Evolutionary conservation across 208 protist species (phyloP).

Genomic region (Herpetomonas samuelpessoai): DNA sequence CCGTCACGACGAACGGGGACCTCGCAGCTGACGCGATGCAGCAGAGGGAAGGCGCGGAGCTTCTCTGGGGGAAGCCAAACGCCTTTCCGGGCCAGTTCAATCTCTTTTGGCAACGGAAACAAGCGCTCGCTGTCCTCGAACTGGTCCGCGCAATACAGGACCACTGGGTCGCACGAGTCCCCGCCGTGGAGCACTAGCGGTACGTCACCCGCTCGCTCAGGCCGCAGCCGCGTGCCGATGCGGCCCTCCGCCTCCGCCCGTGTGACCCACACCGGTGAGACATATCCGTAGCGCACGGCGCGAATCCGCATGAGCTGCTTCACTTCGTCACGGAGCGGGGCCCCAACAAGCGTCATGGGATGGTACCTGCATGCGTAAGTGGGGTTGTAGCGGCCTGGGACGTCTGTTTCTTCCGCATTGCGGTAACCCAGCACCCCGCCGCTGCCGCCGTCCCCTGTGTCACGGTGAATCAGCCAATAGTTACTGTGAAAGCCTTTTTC

Average conservation of each 20-base stretch:
- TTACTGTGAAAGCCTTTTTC: slow-evolving; percentile 24
- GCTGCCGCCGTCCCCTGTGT: no score
- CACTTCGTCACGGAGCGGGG: slow-evolving; percentile 30
- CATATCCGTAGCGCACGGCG: slow-evolving; percentile 66
- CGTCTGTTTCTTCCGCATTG: slow-evolving; percentile 38
- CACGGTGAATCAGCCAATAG: slow-evolving; percentile 64
- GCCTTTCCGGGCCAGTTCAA: slow-evolving; percentile 45
- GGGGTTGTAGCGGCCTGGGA: slow-evolving; percentile 66
- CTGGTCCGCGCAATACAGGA: slow-evolving; percentile 82
- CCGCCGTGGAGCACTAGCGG: slow-evolving; percentile 38
- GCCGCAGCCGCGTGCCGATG: slow-evolving; percentile 34
- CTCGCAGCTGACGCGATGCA: slow-evolving; percentile 23
- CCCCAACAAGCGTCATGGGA: slow-evolving; percentile 50
- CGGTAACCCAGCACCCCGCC: slow-evolving; percentile 1
- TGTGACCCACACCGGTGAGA: slow-evolving; percentile 77
- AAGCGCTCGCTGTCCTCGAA: slow-evolving; percentile 36
- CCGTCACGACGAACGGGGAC: background rate
- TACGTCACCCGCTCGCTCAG: slow-evolving; percentile 33
- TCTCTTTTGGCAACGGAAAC: slow-evolving; percentile 41
- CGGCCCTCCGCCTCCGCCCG: slow-evolving; percentile 34
- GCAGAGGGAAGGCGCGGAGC: slow-evolving; percentile 54
- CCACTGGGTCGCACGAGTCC: slow-evolving; percentile 13
- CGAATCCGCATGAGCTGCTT: slow-evolving; percentile 51
- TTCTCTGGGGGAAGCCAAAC: slow-evolving; percentile 31
- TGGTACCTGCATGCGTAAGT: slow-evolving; percentile 55